These are phyloP conservation scores for Puccinia triticina DNA, from an alignment of 1,284 basidiomycete genomes.

Conservation along the genomic window DNA sequence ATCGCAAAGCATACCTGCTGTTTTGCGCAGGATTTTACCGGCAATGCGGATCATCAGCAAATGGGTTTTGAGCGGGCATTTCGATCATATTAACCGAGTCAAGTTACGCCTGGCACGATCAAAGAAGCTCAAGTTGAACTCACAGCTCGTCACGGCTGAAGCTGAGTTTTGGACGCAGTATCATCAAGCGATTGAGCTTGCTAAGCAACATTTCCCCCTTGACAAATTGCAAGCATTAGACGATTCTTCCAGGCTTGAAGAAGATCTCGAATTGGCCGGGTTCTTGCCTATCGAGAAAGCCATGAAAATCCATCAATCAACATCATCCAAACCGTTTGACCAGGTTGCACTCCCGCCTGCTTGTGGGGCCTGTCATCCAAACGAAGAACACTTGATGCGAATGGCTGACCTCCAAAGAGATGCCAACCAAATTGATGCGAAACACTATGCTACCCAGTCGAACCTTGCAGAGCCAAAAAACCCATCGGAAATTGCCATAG, in stretches of 20 bases:
- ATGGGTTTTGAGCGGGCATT: constrained; percentile 71
- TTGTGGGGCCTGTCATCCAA: constrained; percentile 70
- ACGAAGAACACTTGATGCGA: constrained; percentile 91
- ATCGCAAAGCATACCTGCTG: constrained; percentile 70
- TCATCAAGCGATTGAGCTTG: constrained; percentile 69
- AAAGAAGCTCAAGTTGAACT: constrained; percentile 11
- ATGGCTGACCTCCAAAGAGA: constrained; percentile 82
- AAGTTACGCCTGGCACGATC: constrained; percentile 7
- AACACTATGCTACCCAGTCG: constrained; percentile 11
- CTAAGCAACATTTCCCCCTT: constrained; percentile 73
- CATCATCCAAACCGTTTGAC: background rate
- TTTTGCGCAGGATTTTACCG: constrained; percentile 81
- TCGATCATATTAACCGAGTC: constrained; percentile 50
- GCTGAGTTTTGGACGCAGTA: constrained; percentile 74
- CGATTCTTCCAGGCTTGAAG: constrained; percentile 74
- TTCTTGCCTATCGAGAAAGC: constrained; percentile 77
- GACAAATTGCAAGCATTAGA: constrained; percentile 66
- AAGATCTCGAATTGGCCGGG: constrained; percentile 86
- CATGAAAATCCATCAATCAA: constrained; percentile 53
- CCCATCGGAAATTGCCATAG: background rate
- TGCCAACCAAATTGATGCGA: constrained; percentile 67
- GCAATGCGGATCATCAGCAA: constrained; percentile 83
- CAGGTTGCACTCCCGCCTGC: constrained; percentile 54
- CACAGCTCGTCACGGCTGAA: constrained; percentile 53
- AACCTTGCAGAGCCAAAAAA: constrained; percentile 6